Percentiles rank a stretch among this genome's conserved stretches.
Evolutionary conservation across 1,284 basidiomycete species (phyloP).

Genomic region (Pulveroboletus sp.): DNA sequence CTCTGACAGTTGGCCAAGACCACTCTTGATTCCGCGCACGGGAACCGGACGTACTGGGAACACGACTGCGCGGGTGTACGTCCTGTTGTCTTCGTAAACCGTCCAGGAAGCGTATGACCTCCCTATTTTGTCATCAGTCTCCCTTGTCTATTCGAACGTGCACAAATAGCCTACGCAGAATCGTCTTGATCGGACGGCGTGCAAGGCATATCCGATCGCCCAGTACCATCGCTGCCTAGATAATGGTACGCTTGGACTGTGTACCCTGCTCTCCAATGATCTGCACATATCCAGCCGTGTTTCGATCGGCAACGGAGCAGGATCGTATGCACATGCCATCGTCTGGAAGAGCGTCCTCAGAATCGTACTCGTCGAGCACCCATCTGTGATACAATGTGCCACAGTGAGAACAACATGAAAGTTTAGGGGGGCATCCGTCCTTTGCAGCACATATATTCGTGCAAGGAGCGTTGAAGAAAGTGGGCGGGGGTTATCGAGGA

Average conservation of each 20-base stretch:
- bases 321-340: constrained; percentile 32
- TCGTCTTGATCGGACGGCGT: constrained; percentile 33
- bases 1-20: background rate
- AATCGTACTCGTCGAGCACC: constrained; percentile 9
- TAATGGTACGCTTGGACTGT: constrained; percentile 32
- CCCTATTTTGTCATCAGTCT: background rate
- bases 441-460: background rate
- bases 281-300: constrained; percentile 43
- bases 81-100: background rate
- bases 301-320: constrained; percentile 28
- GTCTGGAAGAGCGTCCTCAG: constrained; percentile 42
- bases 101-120: background rate
- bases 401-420: constrained; percentile 1
- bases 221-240: constrained; percentile 48
- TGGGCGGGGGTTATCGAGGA: constrained; percentile 2
- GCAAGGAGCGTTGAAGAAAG: background rate
- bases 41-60: background rate
- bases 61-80: background rate
- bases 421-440: background rate
- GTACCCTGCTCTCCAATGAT: constrained; percentile 43
- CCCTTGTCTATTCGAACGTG: background rate
- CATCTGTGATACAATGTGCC: constrained; percentile 13
- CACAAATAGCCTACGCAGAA: constrained; percentile 7
- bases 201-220: constrained; percentile 46
- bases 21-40: background rate